phyloP scores from a whole-genome alignment of 2,329 filamentous ascomycete species.

The Thelonectria blattea region DNA sequence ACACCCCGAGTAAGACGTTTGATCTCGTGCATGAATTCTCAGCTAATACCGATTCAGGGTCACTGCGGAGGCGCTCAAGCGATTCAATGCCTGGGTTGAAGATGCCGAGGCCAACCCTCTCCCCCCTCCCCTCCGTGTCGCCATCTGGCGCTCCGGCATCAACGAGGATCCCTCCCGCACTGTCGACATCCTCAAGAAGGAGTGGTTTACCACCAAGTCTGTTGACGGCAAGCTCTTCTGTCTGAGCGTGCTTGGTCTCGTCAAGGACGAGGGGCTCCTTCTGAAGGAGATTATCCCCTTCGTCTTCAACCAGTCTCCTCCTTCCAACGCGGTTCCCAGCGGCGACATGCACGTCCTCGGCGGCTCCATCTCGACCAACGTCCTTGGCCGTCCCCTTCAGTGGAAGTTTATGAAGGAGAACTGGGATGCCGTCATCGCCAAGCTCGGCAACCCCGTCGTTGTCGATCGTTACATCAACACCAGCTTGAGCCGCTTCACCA shows the following conservation, averaged over 20 bases:
- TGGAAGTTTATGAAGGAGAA: slow-evolving; percentile 88
- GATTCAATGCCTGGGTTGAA: slow-evolving; percentile 80
- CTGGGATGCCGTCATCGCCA: slow-evolving; percentile 75
- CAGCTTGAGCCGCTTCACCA: slow-evolving; percentile 79
- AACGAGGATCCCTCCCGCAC: slow-evolving; percentile 70
- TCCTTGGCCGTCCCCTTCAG: slow-evolving; percentile 72
- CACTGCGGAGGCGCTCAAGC: slow-evolving; percentile 74
- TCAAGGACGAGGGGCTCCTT: slow-evolving; percentile 72
- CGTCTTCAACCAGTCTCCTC: slow-evolving; percentile 72
- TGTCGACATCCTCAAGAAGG: slow-evolving; percentile 79
- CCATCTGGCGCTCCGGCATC: slow-evolving; percentile 81
- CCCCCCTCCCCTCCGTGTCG: slow-evolving; percentile 79
- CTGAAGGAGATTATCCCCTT: slow-evolving; percentile 72
- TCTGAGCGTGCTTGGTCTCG: slow-evolving; percentile 76
- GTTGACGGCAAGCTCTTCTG: slow-evolving; percentile 92
- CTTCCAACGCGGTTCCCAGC: slow-evolving; percentile 71
- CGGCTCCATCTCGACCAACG: slow-evolving; percentile 74
- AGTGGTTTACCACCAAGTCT: slow-evolving; percentile 82
- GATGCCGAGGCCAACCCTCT: slow-evolving; percentile 73
- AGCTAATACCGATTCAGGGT: slow-evolving; percentile 54
- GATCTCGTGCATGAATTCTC: background rate
- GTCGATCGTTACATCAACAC: slow-evolving; percentile 87
- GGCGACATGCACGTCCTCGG: slow-evolving; percentile 89
- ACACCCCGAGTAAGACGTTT: slow-evolving; percentile 69
- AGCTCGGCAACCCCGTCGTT: slow-evolving; percentile 83